Conservation (phyloP, 345 rosid species). For the Lepidium sativum region DNA sequence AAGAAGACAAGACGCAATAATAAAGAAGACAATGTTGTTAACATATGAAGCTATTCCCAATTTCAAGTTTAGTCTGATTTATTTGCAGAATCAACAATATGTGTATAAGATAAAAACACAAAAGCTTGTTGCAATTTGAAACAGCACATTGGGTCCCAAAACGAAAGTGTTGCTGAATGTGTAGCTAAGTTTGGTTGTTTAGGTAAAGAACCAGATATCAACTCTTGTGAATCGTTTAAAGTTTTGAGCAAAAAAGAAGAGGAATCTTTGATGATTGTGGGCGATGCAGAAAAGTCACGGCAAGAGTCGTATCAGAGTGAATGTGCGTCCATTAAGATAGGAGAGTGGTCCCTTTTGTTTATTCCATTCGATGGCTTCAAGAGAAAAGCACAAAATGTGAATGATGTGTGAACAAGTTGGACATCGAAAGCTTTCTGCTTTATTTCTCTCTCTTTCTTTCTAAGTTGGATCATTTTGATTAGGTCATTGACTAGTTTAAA, state of each 20-base stretch:
- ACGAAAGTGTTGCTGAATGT: constrained; percentile 8
- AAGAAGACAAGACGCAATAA: constrained; percentile 25
- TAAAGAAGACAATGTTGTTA: not conserved
- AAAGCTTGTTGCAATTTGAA: constrained; percentile 16
- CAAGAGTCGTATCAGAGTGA: constrained; percentile 21
- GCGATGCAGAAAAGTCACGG: constrained; percentile 25
- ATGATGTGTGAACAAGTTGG: constrained; percentile 30
- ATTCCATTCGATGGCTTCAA: constrained; percentile 25
- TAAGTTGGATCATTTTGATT: constrained; percentile 4
- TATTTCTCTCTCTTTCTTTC: not conserved
- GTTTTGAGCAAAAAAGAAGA: not conserved
- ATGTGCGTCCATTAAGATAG: constrained; percentile 9
- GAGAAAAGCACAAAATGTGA: constrained; percentile 22
- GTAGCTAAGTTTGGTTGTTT: constrained; percentile 4
- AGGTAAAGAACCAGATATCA: not conserved
- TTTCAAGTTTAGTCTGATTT: constrained; percentile 15
- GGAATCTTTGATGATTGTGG: constrained; percentile 21
- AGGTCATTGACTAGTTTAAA: constrained; percentile 23
- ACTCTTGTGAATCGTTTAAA: too few relatives aligned
- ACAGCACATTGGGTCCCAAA: constrained; percentile 11
- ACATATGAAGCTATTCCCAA: not conserved
- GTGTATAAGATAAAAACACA: constrained; percentile 17
- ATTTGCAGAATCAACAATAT: constrained; percentile 9
- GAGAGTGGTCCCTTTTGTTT: constrained; percentile 20
- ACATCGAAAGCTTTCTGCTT: constrained; percentile 17